A percentile compares a stretch with the other conserved stretches of the same genome.
phyloP scores from a whole-genome alignment of 352 stramenopile genomes.

The Phytopythium vexans region DNA sequence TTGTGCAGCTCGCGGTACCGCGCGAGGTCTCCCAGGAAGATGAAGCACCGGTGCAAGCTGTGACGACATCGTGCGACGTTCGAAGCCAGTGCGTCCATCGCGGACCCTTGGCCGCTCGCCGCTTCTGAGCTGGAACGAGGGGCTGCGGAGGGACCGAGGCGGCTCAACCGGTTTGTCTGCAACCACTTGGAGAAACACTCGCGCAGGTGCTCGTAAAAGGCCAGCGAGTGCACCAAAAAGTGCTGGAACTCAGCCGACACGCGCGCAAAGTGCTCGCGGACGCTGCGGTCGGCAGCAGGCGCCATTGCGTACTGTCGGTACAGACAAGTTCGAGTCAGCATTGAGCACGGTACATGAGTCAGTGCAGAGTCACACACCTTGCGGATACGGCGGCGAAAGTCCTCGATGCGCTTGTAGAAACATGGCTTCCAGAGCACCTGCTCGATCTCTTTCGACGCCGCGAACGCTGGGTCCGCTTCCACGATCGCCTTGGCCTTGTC shows the following conservation, averaged over 20 bases:
- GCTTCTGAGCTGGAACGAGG: conserved; percentile 7
- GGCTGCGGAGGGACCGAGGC: conserved; percentile 19
- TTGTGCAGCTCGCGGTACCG: conserved; percentile 82
- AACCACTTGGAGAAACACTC: conserved; percentile 48
- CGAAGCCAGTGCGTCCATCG: conserved; percentile 11
- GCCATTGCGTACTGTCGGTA: conserved; percentile 52
- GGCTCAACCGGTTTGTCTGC: conserved; percentile 34
- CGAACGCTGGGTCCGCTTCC: conserved; percentile 46
- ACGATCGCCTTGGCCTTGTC: conserved; percentile 46
- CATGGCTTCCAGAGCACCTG: conserved; percentile 88
- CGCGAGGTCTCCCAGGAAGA: conserved; percentile 79
- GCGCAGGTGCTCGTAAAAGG: conserved; percentile 76
- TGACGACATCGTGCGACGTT: conserved; percentile 41
- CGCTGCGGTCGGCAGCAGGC: conserved; percentile 49
- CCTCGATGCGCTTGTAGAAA: conserved; percentile 90
- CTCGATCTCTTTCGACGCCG: conserved; percentile 67
- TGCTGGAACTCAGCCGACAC: conserved; percentile 73
- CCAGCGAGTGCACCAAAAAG: conserved; percentile 53
- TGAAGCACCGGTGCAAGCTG: conserved; percentile 77
- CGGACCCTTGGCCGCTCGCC: conserved; percentile 11
- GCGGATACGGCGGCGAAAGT: conserved; percentile 83
- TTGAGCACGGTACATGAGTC: conserved; percentile 1
- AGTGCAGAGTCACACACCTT: conserved; percentile 32
- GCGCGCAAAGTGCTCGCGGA: conserved; percentile 77
- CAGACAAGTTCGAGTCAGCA: not conserved